A percentile compares a stretch with the other conserved stretches of the same genome.
phyloP scores from a whole-genome alignment of 495 filamentous ascomycete species.

The Xylona heveae region DNA sequence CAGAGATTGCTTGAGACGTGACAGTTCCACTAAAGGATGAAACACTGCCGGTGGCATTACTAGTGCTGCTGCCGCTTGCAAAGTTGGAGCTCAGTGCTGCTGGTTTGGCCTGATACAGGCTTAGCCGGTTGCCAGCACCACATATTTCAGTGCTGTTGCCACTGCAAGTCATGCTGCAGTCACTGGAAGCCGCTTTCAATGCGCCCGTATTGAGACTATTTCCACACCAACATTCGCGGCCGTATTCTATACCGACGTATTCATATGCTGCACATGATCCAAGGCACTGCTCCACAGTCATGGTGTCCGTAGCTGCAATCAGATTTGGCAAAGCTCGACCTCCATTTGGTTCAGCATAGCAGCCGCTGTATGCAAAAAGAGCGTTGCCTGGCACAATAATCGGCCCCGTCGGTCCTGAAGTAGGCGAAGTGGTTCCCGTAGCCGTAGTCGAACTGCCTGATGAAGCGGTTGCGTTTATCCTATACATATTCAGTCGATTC shows the following conservation, averaged over 20 bases:
- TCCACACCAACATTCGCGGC: conserved; percentile 2
- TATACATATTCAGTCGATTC: conserved; percentile 18
- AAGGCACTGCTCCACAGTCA: conserved; percentile 1
- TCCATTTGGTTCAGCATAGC: conserved; percentile 1
- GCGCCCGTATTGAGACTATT: background rate
- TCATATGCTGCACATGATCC: background rate
- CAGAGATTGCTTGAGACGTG: no score
- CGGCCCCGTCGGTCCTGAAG: conserved; percentile 6
- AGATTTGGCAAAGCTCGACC: background rate
- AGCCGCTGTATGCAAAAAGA: background rate
- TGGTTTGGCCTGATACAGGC: conserved; percentile 1
- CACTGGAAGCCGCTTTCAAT: background rate
- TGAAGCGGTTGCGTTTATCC: conserved; percentile 10
- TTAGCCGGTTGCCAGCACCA: conserved; percentile 2
- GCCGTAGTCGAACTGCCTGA: background rate
- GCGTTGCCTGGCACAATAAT: background rate
- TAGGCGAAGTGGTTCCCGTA: conserved; percentile 1
- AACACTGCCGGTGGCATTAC: no score
- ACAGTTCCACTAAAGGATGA: no score
- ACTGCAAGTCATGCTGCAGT: background rate
- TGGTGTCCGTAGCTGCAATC: background rate
- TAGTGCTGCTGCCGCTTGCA: no score
- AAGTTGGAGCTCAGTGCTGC: no score
- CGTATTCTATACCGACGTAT: conserved; percentile 2
- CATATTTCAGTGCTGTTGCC: background rate